A percentile compares a stretch with the other conserved stretches of the same genome.
These are phyloP conservation scores for Penicillium mononematosum DNA, from an alignment of 495 filamentous ascomycete genomes.

Conservation along the genomic window DNA sequence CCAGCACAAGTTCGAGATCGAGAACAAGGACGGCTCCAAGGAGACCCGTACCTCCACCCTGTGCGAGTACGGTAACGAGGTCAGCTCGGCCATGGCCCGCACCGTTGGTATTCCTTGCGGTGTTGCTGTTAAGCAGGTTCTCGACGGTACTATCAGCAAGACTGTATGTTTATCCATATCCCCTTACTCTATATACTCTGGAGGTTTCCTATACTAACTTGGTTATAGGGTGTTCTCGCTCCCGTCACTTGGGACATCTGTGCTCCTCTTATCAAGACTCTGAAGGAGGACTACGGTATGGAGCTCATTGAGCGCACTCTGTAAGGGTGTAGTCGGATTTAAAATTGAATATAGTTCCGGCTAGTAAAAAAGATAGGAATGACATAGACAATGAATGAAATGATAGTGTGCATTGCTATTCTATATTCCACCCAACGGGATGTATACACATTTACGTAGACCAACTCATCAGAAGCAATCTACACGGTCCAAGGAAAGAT, in stretches of 20 bases:
- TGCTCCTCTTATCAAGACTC: conserved; percentile 60
- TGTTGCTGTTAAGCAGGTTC: conserved; percentile 74
- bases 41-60: conserved; percentile 81
- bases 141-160: conserved; percentile 74
- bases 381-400: conserved; percentile 14
- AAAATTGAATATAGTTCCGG: background rate
- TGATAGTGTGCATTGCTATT: conserved; percentile 4
- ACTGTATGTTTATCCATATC: conserved; percentile 38
- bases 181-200: background rate
- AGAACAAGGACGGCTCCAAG: conserved; percentile 70
- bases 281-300: conserved; percentile 37
- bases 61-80: conserved; percentile 79
- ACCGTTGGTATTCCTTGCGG: conserved; percentile 62
- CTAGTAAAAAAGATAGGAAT: conserved; percentile 12
- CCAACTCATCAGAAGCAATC: background rate
- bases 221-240: conserved; percentile 63
- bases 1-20: conserved; percentile 91
- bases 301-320: conserved; percentile 16
- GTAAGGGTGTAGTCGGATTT: conserved; percentile 3
- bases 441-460: background rate
- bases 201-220: conserved; percentile 4
- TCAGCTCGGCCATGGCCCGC: conserved; percentile 81
- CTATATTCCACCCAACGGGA: background rate
- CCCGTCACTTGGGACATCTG: conserved; percentile 75
- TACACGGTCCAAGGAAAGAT: background rate